Base-by-base conservation (phyloP, 139 green algal species). In the Ulvella scutata region DNA sequence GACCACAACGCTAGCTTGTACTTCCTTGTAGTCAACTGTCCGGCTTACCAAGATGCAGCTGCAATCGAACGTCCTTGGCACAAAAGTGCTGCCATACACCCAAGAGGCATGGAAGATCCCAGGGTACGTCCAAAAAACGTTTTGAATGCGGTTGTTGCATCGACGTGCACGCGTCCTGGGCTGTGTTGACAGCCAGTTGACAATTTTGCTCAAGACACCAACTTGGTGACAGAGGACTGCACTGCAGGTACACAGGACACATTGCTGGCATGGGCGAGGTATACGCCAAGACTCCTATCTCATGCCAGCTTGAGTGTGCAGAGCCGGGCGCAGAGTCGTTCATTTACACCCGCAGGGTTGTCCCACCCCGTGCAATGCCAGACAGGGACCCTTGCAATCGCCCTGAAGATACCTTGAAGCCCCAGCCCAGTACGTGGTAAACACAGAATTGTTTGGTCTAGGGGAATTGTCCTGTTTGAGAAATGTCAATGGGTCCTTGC, bases 221-320 rank as follows among this genome's bases (percentile, higher is more conserved):
- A 28, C 62, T 21, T 4, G 23, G 3, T 4, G 6, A 34, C 38
- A 38, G 3, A 26, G 13, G 7, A 4, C 23, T 23, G 35, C 51
- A 36, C 13, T 38, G 61, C 81, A 92, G 88, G 75, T 93, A 90
- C 78, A 93, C 88, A 29, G 88, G 88, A 0, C 87, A 88, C 44
- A 72, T 89, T 3, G 81, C 88, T 7, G 81, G 83, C 13, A 29
- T 88, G 62, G 60, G 77, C 13, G 85, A 90, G 73, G 90, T 85
- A 3, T 91, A 87, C 78, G 89, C 86, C 67, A 89, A 88, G 76
- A 93, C 88, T 3, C 87, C 87, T 0, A 81, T 90, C 36, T 81
- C 82, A 77, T 82, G 83, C 4, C 88, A 93, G 81, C 67, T 87
- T 23, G 82, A 90, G 78, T 86, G 82, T 7, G 87, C 83, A 77